Base-by-base conservation (phyloP, 2,329 filamentous ascomycete species). In the Aureobasidium pullulans region DNA sequence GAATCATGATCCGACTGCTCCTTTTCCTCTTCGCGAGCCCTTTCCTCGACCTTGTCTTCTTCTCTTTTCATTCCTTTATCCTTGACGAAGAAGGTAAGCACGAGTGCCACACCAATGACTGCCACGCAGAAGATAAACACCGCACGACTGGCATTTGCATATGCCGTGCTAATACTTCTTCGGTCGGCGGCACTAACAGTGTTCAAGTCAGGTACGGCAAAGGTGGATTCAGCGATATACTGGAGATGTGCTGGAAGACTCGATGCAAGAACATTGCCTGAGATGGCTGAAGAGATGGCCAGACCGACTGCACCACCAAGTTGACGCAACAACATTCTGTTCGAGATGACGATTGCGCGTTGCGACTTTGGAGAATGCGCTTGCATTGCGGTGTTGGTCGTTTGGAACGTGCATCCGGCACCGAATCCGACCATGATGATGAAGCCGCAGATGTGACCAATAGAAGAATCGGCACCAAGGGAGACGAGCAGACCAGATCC, bases 111-210 rank as follows among this genome's bases (percentile, higher is more conserved):
- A 0, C 75, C 80, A 8, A 82, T 78, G 3, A 84, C 62, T 0
- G 82, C 82, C 0, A 81, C 75, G 66, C 81, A 81, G 40, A 84
- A 67, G 28, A 81, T 77, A 62, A 85, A 86, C 0, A 85, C 81
- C 0, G 77, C 75, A 32, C 76, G 74, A 23, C 78, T 83, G 0
- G 80, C 83, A 9, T 72, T 71, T 66, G 79, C 78, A 66, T 84
- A 84, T 0, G 81, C 78, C 40, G 73, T 64, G 7, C 81, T 62
- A 2, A 84, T 76, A 13, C 68, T 70, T 0, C 70, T 66, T 68
- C 72, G 71, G 37, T 77, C 71, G 2, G 64, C 64, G 46, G 67
- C 63, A 4, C 70, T 66, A 50, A 76, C 57, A 60, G 61, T 36
- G 63, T 61, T 6, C 66, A 76, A 32, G 72, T 67, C 23, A 64